Base-by-base conservation (phyloP, 768 basidiomycete genomes). In the Amanita inopinata region DNA sequence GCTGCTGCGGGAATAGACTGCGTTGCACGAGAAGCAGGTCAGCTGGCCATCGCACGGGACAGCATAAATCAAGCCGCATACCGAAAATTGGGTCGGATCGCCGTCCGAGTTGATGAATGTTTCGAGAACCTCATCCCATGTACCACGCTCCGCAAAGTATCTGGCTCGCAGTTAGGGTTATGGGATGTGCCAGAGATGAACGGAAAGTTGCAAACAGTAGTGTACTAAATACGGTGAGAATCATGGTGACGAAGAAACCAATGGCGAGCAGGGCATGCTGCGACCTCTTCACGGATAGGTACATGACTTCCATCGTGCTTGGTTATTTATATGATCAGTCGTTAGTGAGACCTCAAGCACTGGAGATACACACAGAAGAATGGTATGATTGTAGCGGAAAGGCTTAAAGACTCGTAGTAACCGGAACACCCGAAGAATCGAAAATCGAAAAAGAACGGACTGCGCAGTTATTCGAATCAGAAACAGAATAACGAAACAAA, bases 281-380 rank as follows among this genome's bases (percentile, higher is more conserved):
- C 0, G 87, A 91, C 46, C 88, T 70, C 38, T 83, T 73, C 25
- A 92, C 81, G 22, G 88, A 81, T 22, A 94, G 72, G 57, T 84
- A 90, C 91, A 94, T 96, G 52, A 89, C 87, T 66, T 90, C 85
- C 37, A 89, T 89, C 0, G 87, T 89, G 34, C 85, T 87, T 43
- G 14, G 33, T 15, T 18, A 44, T 51, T 34, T n/a, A 24, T 11
- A 17, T 3, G 8, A 2, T 46, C 31, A 43, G 27, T 31, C 10
- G 7, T 9, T 23, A 10, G 39, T 18, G 10, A 45, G 4, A 18
- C 12, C 15, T 37, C 14, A 27, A 19, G 10, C 4, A 14, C n/a
- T n/a, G 32, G 3, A 17, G 23, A 5, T 35, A 69, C 85, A 43
- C 58, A 88, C 79, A 89, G 61, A n/a, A 90, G 70, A 44, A 89